A percentile compares a stretch with the other conserved stretches of the same genome.
phyloP scores from a whole-genome alignment of 2,329 filamentous ascomycete genomes.

The Phyllosticta capitalensis region DNA sequence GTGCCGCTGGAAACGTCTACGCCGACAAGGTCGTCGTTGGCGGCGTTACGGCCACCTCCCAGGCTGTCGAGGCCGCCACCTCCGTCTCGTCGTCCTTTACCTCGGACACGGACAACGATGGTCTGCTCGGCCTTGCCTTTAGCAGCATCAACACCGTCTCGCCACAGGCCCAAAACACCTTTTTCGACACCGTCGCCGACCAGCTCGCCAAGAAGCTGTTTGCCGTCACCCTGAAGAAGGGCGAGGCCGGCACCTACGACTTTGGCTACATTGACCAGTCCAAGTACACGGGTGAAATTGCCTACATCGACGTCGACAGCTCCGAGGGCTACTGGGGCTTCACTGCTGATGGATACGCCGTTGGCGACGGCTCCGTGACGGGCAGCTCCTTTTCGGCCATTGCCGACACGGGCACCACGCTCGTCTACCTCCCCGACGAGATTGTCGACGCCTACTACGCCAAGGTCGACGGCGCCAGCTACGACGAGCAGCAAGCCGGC shows the following conservation, averaged over 20 bases:
- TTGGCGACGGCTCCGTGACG: conserved; percentile 38
- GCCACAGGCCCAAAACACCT: conserved; percentile 44
- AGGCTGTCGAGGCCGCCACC: conserved; percentile 57
- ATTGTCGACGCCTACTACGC: conserved; percentile 52
- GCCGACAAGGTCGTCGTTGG: conserved; percentile 55
- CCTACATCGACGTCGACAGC: conserved; percentile 47
- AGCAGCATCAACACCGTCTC: conserved; percentile 33
- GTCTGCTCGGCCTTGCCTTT: conserved; percentile 6
- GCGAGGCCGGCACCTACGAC: conserved; percentile 40
- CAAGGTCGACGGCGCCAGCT: conserved; percentile 42
- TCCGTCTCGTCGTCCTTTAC: conserved; percentile 46
- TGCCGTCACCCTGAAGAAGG: conserved; percentile 48
- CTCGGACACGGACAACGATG: conserved; percentile 35
- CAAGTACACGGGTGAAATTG: conserved; percentile 50
- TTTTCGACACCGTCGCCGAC: conserved; percentile 49
- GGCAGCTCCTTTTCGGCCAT: conserved; percentile 43
- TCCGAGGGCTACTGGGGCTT: conserved; percentile 57
- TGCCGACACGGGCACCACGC: conserved; percentile 62
- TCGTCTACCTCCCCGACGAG: conserved; percentile 48
- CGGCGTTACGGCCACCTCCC: conserved; percentile 46
- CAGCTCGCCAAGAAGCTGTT: conserved; percentile 46
- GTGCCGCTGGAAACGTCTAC: conserved; percentile 56
- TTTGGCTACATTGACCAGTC: conserved; percentile 50
- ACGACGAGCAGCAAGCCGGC: conserved; percentile 42
- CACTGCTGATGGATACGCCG: conserved; percentile 44